Evolutionary conservation across 2,329 filamentous ascomycete genomes (phyloP).

Genomic region (Diatrype stigma): DNA sequence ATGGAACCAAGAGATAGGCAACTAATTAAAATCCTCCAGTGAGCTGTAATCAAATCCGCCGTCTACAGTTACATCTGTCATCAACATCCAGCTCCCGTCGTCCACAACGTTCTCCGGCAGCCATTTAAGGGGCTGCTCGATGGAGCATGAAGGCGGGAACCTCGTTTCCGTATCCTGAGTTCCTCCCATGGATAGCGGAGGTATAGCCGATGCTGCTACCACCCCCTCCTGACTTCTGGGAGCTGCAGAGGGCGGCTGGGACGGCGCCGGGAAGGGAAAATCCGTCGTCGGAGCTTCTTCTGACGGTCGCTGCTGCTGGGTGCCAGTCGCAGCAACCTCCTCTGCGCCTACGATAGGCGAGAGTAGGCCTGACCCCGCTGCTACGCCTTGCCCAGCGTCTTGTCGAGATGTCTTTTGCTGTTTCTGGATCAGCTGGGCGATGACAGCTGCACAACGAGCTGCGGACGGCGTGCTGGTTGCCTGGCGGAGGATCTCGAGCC

Average conservation of each 20-base stretch:
- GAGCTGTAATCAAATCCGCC: slow-evolving; percentile 4
- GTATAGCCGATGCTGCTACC: not conserved
- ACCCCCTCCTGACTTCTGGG: not conserved
- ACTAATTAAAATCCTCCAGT: too few relatives aligned
- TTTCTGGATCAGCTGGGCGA: slow-evolving; percentile 4
- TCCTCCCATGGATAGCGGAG: not conserved
- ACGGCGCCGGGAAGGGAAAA: not conserved
- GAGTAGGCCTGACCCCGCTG: not conserved
- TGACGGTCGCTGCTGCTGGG: not conserved
- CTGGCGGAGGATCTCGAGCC: slow-evolving; percentile 7
- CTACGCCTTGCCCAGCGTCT: not conserved
- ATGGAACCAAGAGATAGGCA: too few relatives aligned
- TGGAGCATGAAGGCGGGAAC: not conserved
- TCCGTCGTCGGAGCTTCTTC: not conserved
- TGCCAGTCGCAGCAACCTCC: not conserved
- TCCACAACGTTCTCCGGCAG: slow-evolving; percentile 8
- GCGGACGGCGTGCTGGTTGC: slow-evolving; percentile 7
- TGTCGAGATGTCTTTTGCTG: slow-evolving; percentile 2
- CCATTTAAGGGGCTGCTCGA: slow-evolving; percentile 7
- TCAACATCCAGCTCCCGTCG: slow-evolving; percentile 11
- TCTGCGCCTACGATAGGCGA: not conserved
- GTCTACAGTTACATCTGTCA: slow-evolving; percentile 4
- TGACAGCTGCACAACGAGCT: slow-evolving; percentile 5
- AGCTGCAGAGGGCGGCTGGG: not conserved
- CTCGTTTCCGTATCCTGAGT: not conserved